phyloP scores from a whole-genome alignment of 2,329 filamentous ascomycete species.

The Talaromyces sp. region DNA sequence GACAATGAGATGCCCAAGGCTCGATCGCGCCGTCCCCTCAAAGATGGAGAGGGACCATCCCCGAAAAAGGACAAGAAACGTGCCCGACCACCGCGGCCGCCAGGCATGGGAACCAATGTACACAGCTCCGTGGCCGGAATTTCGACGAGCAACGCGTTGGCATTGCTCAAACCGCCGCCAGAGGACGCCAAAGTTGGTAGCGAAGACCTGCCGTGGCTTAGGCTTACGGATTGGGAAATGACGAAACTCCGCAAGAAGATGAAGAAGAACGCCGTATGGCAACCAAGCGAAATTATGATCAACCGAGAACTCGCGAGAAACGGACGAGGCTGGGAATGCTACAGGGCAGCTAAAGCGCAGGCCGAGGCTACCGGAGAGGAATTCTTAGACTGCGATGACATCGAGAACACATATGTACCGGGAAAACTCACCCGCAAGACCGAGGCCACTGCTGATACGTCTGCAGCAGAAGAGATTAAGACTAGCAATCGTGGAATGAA shows the following conservation, averaged over 20 bases:
- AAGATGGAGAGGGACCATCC: slow-evolving; percentile 4
- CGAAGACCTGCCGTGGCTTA: slow-evolving; percentile 58
- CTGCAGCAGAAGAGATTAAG: slow-evolving; percentile 43
- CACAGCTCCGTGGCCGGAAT: slow-evolving; percentile 52
- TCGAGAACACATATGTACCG: slow-evolving; percentile 32
- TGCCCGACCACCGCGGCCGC: slow-evolving; percentile 18
- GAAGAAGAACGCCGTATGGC: slow-evolving; percentile 69
- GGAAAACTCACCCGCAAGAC: slow-evolving; percentile 35
- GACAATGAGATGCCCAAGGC: slow-evolving; percentile 29
- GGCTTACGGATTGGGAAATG: slow-evolving; percentile 64
- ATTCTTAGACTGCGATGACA: slow-evolving; percentile 54
- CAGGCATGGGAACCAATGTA: slow-evolving; percentile 44
- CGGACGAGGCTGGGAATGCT: slow-evolving; percentile 50
- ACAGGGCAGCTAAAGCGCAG: slow-evolving; percentile 44
- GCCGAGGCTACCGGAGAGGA: slow-evolving; percentile 48
- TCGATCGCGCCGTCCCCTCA: slow-evolving; percentile 6
- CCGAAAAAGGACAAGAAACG: slow-evolving; percentile 40
- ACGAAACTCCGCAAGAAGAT: slow-evolving; percentile 61
- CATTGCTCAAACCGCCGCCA: slow-evolving; percentile 55
- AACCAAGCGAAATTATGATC: slow-evolving; percentile 63
- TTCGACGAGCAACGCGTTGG: slow-evolving; percentile 58
- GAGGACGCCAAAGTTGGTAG: slow-evolving; percentile 56
- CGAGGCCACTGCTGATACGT: slow-evolving; percentile 35
- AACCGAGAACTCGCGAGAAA: slow-evolving; percentile 57
- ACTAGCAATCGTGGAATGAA: slow-evolving; percentile 57